Evolutionary conservation across 768 basidiomycete genomes (phyloP).

Genomic region (Boletus subparvulus): DNA sequence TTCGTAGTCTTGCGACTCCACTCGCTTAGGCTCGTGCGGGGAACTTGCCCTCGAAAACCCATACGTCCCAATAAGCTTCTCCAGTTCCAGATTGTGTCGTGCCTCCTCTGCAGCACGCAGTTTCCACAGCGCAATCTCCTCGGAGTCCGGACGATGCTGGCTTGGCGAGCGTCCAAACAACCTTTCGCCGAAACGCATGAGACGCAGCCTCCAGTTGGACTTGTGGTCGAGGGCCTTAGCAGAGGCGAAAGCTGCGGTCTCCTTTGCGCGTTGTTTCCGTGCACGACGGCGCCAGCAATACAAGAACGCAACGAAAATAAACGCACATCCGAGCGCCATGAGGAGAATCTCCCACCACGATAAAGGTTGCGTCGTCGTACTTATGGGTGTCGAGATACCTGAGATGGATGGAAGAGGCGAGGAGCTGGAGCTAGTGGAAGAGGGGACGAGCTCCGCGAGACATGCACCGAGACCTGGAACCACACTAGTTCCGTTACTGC

Average conservation of each 20-base stretch:
- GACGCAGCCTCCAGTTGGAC: slow-evolving; percentile 53
- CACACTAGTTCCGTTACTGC: slow-evolving; percentile 53
- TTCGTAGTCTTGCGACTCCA: slow-evolving; percentile 19
- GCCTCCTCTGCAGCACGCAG: slow-evolving; percentile 52
- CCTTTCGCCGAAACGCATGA: slow-evolving; percentile 55
- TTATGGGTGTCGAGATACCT: slow-evolving; percentile 55
- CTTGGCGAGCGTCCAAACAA: slow-evolving; percentile 50
- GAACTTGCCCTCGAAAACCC: slow-evolving; percentile 45
- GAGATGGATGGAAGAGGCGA: slow-evolving; percentile 51
- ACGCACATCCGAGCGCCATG: slow-evolving; percentile 78
- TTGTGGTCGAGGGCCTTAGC: slow-evolving; percentile 52
- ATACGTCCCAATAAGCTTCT: slow-evolving; percentile 50
- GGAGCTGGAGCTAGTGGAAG: slow-evolving; percentile 40
- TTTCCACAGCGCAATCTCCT: slow-evolving; percentile 53
- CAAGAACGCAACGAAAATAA: slow-evolving; percentile 68
- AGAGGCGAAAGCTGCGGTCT: slow-evolving; percentile 62
- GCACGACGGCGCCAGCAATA: slow-evolving; percentile 70
- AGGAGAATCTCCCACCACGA: slow-evolving; percentile 85
- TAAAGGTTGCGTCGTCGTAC: slow-evolving; percentile 39
- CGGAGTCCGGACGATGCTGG: slow-evolving; percentile 32
- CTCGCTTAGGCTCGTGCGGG: slow-evolving; percentile 30
- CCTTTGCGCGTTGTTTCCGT: slow-evolving; percentile 64
- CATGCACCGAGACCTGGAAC: slow-evolving; percentile 75
- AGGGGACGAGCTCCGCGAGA: slow-evolving; percentile 67
- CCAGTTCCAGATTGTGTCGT: slow-evolving; percentile 46